These are phyloP conservation scores for Dorcoceras hygrometricum DNA, from an alignment of 257 asterid species.

Conservation along the genomic window DNA sequence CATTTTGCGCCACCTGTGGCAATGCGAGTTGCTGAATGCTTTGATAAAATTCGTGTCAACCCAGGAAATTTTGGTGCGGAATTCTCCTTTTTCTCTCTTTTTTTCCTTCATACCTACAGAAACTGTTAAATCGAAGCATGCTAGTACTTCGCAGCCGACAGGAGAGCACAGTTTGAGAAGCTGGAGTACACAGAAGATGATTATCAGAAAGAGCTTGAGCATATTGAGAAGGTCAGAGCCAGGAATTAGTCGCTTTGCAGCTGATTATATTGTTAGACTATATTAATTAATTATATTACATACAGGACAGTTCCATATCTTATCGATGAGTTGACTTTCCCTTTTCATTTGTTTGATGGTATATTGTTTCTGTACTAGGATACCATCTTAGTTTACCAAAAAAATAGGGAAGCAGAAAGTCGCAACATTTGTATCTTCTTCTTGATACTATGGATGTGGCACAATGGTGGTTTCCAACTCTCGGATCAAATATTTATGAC, in stretches of 20 bases:
- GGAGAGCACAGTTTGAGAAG: slow-evolving; percentile 94
- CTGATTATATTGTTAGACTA: slow-evolving; percentile 7
- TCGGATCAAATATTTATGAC: too few relatives aligned
- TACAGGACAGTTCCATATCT: neutral
- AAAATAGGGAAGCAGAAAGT: neutral
- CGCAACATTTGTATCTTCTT: neutral
- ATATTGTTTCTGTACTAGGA: neutral
- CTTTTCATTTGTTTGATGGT: neutral
- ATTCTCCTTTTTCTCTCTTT: slow-evolving; percentile 11
- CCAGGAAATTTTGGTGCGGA: slow-evolving; percentile 95
- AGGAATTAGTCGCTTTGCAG: slow-evolving; percentile 8
- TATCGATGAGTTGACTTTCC: neutral
- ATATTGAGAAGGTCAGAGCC: slow-evolving; percentile 73
- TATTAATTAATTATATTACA: neutral
- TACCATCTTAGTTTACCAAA: neutral
- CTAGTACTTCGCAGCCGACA: slow-evolving; percentile 71
- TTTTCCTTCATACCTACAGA: neutral
- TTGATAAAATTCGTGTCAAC: slow-evolving; percentile 95
- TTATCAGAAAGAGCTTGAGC: slow-evolving; percentile 96
- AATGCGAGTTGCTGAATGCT: slow-evolving; percentile 91
- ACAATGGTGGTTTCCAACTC: neutral
- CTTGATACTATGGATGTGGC: neutral
- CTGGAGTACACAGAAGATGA: slow-evolving; percentile 95
- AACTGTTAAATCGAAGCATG: slow-evolving; percentile 9
- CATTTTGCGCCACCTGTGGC: slow-evolving; percentile 99